These are phyloP conservation scores for Pseudozyma pruni DNA, from an alignment of 1,284 basidiomycete species.

Conservation along the genomic window DNA sequence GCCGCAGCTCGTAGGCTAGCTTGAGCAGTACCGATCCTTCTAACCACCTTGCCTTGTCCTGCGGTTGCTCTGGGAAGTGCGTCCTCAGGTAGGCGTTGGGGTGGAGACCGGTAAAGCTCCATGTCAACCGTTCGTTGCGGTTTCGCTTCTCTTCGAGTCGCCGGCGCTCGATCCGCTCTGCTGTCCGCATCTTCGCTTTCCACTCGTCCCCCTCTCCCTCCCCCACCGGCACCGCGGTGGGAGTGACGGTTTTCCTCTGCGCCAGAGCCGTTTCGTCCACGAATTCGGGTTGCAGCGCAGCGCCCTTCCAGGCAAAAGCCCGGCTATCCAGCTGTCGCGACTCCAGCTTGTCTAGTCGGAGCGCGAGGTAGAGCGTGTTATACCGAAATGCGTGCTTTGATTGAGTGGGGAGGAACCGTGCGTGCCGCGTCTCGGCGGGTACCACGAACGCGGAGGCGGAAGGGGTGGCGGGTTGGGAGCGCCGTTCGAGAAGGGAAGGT, in stretches of 20 bases:
- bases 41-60: conserved; percentile 27
- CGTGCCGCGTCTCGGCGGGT: conserved; percentile 70
- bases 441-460: conserved; percentile 34
- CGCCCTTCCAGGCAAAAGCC: conserved; percentile 58
- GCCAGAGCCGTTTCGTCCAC: conserved; percentile 27
- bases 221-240: neutral
- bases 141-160: conserved; percentile 26
- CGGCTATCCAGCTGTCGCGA: conserved; percentile 72
- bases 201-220: conserved; percentile 12
- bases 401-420: conserved; percentile 72
- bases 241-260: conserved; percentile 7
- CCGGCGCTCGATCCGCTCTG: conserved; percentile 23
- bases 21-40: conserved; percentile 49
- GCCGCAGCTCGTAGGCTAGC: conserved; percentile 51
- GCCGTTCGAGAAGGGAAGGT: conserved; percentile 21
- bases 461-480: neutral
- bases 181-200: conserved; percentile 33
- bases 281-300: conserved; percentile 21
- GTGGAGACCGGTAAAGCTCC: conserved; percentile 25
- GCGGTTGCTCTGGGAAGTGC: conserved; percentile 6
- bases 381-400: conserved; percentile 76
- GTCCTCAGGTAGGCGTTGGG: conserved; percentile 27
- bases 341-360: conserved; percentile 75
- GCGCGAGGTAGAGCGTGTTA: conserved; percentile 74
- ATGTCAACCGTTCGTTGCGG: conserved; percentile 15